phyloP scores from a whole-genome alignment of 306 rosid genomes.

The Trifolium repens region DNA sequence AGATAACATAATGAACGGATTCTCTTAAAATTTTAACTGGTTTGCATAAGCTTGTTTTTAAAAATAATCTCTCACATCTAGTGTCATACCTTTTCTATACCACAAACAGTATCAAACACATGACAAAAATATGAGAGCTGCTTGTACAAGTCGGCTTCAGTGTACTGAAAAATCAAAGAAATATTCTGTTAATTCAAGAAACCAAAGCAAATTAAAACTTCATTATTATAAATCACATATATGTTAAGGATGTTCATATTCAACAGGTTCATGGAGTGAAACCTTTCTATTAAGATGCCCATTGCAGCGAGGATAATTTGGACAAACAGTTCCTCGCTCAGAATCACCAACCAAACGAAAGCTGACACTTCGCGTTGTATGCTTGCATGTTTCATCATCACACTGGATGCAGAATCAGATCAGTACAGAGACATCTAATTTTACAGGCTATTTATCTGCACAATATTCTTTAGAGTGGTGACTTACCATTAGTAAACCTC shows the following conservation, averaged over 20 bases:
- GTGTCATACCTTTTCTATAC: conserved; percentile 73
- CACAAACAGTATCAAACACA: conserved; percentile 64
- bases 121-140: conserved; percentile 86
- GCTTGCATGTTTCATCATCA: conserved; percentile 91
- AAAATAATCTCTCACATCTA: not conserved
- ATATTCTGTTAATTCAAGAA: not conserved
- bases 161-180: conserved; percentile 60
- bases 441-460: conserved; percentile 10
- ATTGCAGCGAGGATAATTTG: conserved; percentile 87
- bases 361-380: conserved; percentile 74
- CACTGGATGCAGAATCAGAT: conserved; percentile 62
- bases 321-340: conserved; percentile 95
- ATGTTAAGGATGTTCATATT: not conserved
- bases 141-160: conserved; percentile 82
- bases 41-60: conserved; percentile 13
- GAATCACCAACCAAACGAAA: conserved; percentile 80
- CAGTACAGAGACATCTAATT: conserved; percentile 2
- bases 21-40: not conserved
- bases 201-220: conserved; percentile 1
- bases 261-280: conserved; percentile 36
- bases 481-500: conserved; percentile 74
- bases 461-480: conserved; percentile 19
- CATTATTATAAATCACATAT: not conserved
- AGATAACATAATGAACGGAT: not conserved
- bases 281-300: conserved; percentile 86